Evolutionary conservation across 1,284 basidiomycete species (phyloP), one percentile per base, ranked within the genome.

Genomic region (Cryptococcus hybrid): DNA sequence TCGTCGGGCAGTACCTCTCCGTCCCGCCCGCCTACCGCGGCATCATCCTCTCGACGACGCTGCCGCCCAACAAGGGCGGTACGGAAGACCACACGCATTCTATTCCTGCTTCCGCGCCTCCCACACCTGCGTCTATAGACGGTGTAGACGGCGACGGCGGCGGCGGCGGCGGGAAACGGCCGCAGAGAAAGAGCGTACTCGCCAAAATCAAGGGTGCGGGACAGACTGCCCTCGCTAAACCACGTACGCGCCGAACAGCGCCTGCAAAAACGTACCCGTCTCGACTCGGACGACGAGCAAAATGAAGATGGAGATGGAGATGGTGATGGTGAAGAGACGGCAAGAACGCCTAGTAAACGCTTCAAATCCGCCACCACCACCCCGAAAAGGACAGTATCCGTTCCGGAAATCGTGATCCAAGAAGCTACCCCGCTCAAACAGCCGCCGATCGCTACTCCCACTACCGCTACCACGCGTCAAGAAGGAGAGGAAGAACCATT

Each of bases 21-120:
- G 58, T 76, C 3, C 74, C 74, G 8, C 44, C 50, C 7, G 71
- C 70, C 4, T 75, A 73, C 42, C 51, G 44, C 2, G 74, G 74
- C 1, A 40, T 74, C 0, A 40, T 76, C 7, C 56, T 76, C 5
- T 52, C 48, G 7, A 54, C 62, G 15, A 46, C 58, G 1, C 60
- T 63, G 30, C 24, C 62, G 54, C 69, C 65, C 1, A 65, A 68
- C 38, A 52, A 51, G 38, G 65, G 63, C 9, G 66, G 64, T 18
- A 15, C 62, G 7, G 61, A 64, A 38, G 34, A 56, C 43, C 57
- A 54, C 4, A 30, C 43, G 13, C 45, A 2, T 30, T 4, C 30
- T 30, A 30, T 30, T 30, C 4, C 30, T 30, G 3, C 30, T 30
- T 30, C 46, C 7, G 18, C 39, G 2, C 11, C 35, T 39, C 35